phyloP scores from a whole-genome alignment of 2,329 filamentous ascomycete genomes.

The Penicillium expansum region DNA sequence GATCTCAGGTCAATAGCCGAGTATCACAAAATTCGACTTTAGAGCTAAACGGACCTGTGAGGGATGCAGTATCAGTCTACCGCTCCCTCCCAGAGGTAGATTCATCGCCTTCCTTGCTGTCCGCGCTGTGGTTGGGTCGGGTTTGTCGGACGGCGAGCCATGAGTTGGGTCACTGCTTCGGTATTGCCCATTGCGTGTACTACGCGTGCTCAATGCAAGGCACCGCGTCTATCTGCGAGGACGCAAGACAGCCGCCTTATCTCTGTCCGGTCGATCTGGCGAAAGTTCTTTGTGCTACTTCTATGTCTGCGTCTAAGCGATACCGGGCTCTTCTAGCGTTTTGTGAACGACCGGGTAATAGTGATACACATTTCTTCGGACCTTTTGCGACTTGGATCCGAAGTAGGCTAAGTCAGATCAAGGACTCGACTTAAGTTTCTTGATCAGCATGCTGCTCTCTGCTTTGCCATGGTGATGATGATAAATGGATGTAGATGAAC shows the following conservation, averaged over 20 bases:
- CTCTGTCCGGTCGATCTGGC: constrained; percentile 33
- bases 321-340: constrained; percentile 24
- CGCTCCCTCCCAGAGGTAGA: neutral
- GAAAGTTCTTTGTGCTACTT: constrained; percentile 27
- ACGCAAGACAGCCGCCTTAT: constrained; percentile 34
- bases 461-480: neutral
- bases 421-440: neutral
- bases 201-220: constrained; percentile 38
- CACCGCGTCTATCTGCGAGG: constrained; percentile 30
- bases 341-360: constrained; percentile 16
- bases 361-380: constrained; percentile 19
- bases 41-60: neutral
- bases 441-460: neutral
- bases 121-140: constrained; percentile 57
- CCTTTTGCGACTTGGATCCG: constrained; percentile 25
- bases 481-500: neutral
- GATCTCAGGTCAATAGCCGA: neutral
- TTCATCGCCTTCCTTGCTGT: constrained; percentile 23
- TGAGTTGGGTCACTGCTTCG: constrained; percentile 67
- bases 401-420: neutral
- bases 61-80: constrained; percentile 6
- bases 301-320: constrained; percentile 9
- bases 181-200: constrained; percentile 60
- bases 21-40: neutral
- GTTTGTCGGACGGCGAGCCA: constrained; percentile 60